Percentiles rank a stretch among this genome's conserved stretches.
phyloP scores from a whole-genome alignment of 2,329 filamentous ascomycete species.

The Beauveria scarabaeidicola region DNA sequence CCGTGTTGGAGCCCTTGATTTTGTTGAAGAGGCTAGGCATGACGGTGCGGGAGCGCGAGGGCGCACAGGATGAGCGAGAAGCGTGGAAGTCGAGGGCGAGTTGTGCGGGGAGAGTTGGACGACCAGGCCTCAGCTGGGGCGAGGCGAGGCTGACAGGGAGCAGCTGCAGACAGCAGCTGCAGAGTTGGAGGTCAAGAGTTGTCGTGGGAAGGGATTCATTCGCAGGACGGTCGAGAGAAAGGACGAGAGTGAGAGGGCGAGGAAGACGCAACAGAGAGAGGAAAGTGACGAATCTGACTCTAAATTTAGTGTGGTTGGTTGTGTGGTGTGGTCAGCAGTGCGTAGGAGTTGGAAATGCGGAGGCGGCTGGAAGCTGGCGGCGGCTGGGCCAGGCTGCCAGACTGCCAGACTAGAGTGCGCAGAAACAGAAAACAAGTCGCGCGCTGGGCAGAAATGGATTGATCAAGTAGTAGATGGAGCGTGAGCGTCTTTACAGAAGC shows the following conservation, averaged over 20 bases:
- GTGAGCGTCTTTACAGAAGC: no score
- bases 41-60: constrained; percentile 14
- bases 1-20: constrained; percentile 46
- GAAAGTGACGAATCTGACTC: no score
- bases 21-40: constrained; percentile 54
- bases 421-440: not conserved
- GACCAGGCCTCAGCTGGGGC: constrained; percentile 4
- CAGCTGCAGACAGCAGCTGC: not conserved
- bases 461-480: no score
- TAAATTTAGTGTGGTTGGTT: no score
- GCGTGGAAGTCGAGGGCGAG: not conserved
- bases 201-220: not conserved
- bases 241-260: not conserved
- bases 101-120: not conserved
- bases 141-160: constrained; percentile 8
- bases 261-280: not conserved
- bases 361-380: not conserved
- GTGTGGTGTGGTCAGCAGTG: not conserved
- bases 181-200: not conserved
- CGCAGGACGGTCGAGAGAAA: not conserved
- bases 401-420: no score
- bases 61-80: constrained; percentile 17
- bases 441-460: no score
- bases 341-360: constrained; percentile 2
- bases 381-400: no score